Evolutionary conservation across 1,139 yeast genomes (phyloP).

Genomic region (Kodamaea fungicola): DNA sequence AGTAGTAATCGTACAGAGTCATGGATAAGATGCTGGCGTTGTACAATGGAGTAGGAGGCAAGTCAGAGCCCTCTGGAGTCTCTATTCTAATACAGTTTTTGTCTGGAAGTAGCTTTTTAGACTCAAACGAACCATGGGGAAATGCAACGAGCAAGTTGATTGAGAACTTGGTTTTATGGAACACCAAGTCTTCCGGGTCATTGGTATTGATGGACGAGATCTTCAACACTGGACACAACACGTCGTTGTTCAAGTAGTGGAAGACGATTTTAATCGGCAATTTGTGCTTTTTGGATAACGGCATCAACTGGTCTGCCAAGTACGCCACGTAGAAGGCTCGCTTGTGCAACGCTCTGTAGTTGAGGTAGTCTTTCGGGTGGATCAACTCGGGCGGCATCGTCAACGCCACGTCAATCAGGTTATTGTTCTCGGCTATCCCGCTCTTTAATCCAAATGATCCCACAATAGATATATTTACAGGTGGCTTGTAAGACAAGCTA

Average conservation of each 20-base stretch:
- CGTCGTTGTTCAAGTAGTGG: slow-evolving; percentile 63
- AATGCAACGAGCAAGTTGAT: slow-evolving; percentile 72
- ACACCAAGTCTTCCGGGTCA: slow-evolving; percentile 47
- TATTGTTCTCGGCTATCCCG: slow-evolving; percentile 46
- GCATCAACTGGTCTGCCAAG: slow-evolving; percentile 60
- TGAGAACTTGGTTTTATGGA: slow-evolving; percentile 66
- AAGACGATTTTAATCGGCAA: slow-evolving; percentile 53
- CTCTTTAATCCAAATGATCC: slow-evolving; percentile 91
- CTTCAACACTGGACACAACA: slow-evolving; percentile 59
- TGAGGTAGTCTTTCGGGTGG: slow-evolving; percentile 84
- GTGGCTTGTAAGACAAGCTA: slow-evolving; percentile 66
- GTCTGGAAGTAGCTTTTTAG: slow-evolving; percentile 73
- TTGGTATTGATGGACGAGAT: slow-evolving; percentile 52
- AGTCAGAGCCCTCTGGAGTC: slow-evolving; percentile 33
- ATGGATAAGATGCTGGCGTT: slow-evolving; percentile 76
- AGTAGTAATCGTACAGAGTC: slow-evolving; percentile 62
- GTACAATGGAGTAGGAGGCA: slow-evolving; percentile 81
- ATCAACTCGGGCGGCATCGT: slow-evolving; percentile 77
- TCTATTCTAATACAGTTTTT: slow-evolving; percentile 77
- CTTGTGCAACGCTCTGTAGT: slow-evolving; percentile 86
- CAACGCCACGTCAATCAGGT: slow-evolving; percentile 70
- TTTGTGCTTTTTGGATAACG: slow-evolving; percentile 51
- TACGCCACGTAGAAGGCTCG: slow-evolving; percentile 84
- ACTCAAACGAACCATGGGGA: slow-evolving; percentile 68
- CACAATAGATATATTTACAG: slow-evolving; percentile 71